Conservation (phyloP, 2,329 filamentous ascomycete species). For the Scortechinia acanthostroma region DNA sequence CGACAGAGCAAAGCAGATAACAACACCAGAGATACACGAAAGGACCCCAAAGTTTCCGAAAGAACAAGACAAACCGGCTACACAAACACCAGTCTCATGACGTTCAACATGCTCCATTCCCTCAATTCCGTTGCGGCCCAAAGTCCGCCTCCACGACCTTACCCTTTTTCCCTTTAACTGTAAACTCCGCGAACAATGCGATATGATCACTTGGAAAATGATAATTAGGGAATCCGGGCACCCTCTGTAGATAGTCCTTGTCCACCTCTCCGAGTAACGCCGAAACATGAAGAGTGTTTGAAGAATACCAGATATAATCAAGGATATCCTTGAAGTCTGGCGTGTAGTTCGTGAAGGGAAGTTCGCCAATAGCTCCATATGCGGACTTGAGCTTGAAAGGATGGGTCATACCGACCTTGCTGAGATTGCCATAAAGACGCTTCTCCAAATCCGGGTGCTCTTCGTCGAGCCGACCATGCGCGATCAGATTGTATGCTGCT, state of each 20-base stretch:
- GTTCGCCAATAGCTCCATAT: slow-evolving; percentile 52
- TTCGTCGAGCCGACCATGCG: slow-evolving; percentile 47
- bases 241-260: slow-evolving; percentile 61
- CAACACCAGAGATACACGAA: background rate
- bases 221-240: slow-evolving; percentile 70
- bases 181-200: slow-evolving; percentile 62
- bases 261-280: slow-evolving; percentile 65
- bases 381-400: slow-evolving; percentile 63
- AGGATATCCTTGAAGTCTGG: slow-evolving; percentile 58
- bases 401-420: slow-evolving; percentile 56
- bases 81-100: background rate
- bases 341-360: slow-evolving; percentile 65
- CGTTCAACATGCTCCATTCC: background rate
- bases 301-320: slow-evolving; percentile 55
- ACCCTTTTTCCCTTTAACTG: slow-evolving; percentile 61
- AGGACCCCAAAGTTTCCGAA: background rate
- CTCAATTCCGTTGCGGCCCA: slow-evolving; percentile 1
- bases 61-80: background rate
- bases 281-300: slow-evolving; percentile 57
- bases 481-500: slow-evolving; percentile 59
- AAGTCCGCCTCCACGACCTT: slow-evolving; percentile 25
- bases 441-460: slow-evolving; percentile 52
- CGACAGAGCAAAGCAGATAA: background rate
- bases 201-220: slow-evolving; percentile 73
- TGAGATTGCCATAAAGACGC: slow-evolving; percentile 61